Conservation (phyloP, 768 basidiomycete genomes). For the Lactifluus hygrophoroides region DNA sequence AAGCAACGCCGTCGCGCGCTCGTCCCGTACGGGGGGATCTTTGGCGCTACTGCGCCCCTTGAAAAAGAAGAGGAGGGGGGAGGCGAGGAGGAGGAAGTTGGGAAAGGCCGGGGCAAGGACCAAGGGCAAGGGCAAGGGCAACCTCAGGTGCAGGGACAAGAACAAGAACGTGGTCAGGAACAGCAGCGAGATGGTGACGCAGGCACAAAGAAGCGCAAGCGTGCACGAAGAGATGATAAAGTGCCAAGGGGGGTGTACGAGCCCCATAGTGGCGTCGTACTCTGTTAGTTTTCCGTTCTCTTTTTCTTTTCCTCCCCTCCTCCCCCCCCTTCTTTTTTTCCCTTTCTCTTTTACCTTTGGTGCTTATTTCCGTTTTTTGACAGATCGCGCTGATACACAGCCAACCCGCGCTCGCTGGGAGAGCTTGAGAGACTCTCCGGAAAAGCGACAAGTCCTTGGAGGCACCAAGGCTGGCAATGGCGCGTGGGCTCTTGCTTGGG, state of each 20-base stretch:
- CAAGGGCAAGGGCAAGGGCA: neutral
- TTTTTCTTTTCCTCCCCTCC: neutral
- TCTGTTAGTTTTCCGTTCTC: constrained; percentile 43
- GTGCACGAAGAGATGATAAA: constrained; percentile 19
- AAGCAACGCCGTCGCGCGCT: constrained; percentile 48
- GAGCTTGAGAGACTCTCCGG: constrained; percentile 37
- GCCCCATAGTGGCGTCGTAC: constrained; percentile 65
- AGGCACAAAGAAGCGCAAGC: constrained; percentile 15
- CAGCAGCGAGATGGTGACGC: constrained; percentile 19
- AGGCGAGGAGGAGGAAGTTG: constrained; percentile 24
- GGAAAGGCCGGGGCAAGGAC: constrained; percentile 17
- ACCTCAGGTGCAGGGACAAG: neutral
- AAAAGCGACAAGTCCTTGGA: constrained; percentile 45
- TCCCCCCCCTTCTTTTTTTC: too few relatives aligned
- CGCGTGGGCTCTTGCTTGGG: constrained; percentile 75
- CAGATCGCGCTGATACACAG: constrained; percentile 75
- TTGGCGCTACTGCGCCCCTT: constrained; percentile 24
- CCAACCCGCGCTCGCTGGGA: constrained; percentile 60
- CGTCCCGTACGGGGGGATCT: constrained; percentile 42
- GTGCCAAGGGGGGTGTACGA: constrained; percentile 71
- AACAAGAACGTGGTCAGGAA: constrained; percentile 21
- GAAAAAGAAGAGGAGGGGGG: constrained; percentile 28
- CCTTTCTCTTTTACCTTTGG: neutral
- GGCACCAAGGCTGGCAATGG: constrained; percentile 69
- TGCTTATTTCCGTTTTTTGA: neutral